Conservation (phyloP, 2,329 filamentous ascomycete genomes). For the Dendryphion nanum region DNA sequence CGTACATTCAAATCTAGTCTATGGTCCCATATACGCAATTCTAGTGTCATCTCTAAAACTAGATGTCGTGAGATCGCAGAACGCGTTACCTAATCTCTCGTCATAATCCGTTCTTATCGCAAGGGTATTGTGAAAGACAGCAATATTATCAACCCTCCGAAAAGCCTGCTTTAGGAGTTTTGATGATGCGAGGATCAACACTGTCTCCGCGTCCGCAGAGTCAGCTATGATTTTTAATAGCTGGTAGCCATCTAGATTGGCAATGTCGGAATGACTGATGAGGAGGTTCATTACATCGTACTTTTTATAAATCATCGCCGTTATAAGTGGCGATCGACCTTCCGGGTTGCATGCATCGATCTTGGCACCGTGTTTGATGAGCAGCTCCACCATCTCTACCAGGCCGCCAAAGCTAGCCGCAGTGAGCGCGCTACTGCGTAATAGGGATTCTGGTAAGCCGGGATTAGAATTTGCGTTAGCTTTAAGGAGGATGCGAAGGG, state of each 20-base stretch:
- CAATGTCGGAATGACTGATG: conserved; percentile 2
- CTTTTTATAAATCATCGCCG: conserved; percentile 8
- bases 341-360: conserved; percentile 6
- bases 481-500: conserved; percentile 8
- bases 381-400: conserved; percentile 6
- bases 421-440: conserved; percentile 9
- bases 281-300: conserved; percentile 8
- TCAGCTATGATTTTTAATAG: conserved; percentile 4
- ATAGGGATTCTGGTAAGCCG: conserved; percentile 4
- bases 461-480: conserved; percentile 8
- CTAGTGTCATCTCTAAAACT: no score
- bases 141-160: neutral
- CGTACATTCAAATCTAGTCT: no score
- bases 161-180: neutral
- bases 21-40: no score
- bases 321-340: conserved; percentile 7
- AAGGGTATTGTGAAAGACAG: neutral
- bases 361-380: conserved; percentile 6
- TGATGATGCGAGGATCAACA: conserved; percentile 5
- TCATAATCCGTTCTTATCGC: neutral
- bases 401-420: conserved; percentile 6
- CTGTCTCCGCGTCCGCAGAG: conserved; percentile 4
- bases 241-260: conserved; percentile 1
- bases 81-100: neutral
- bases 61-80: neutral